Percentiles rank a stretch among this genome's conserved stretches.
Conservation (phyloP, 768 basidiomycete genomes). For the Lactarius pseudohatsudake region DNA sequence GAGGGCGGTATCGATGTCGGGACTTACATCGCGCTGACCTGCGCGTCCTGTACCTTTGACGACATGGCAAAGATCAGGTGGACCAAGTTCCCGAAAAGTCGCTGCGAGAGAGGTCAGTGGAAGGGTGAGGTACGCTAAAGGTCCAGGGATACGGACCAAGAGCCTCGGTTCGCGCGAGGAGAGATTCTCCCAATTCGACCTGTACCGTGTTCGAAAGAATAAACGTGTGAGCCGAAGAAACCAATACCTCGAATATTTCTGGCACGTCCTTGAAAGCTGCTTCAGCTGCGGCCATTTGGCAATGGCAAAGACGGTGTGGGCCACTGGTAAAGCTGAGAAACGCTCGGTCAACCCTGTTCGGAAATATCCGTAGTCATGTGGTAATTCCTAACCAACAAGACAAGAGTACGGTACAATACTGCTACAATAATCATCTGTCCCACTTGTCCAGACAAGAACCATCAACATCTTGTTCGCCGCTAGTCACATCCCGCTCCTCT, state of each 20-base stretch:
- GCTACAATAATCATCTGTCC: too few relatives aligned
- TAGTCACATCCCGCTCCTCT: conserved; percentile 3
- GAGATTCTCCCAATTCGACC: conserved; percentile 88
- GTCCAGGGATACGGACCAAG: conserved; percentile 59
- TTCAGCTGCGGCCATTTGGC: conserved; percentile 46
- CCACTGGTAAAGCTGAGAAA: not conserved
- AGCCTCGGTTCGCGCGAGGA: conserved; percentile 88
- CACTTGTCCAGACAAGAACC: not conserved
- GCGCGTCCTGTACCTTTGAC: conserved; percentile 85
- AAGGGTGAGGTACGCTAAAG: not conserved
- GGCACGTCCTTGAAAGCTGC: conserved; percentile 90
- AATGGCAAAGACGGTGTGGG: not conserved
- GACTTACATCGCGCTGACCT: conserved; percentile 83
- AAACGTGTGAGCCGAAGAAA: not conserved
- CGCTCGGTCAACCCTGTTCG: conserved; percentile 25
- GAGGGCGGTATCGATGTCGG: conserved; percentile 4
- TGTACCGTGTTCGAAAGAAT: conserved; percentile 34
- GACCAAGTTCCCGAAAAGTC: conserved; percentile 94
- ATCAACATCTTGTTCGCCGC: not conserved
- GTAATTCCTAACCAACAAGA: not conserved
- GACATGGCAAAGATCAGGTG: conserved; percentile 95
- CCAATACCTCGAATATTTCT: conserved; percentile 88
- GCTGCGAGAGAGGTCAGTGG: conserved; percentile 48
- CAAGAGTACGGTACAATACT: too few relatives aligned
- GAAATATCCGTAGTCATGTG: conserved; percentile 6